Conservation (phyloP, 495 filamentous ascomycete genomes). For the Jackrogersella multiformis region DNA sequence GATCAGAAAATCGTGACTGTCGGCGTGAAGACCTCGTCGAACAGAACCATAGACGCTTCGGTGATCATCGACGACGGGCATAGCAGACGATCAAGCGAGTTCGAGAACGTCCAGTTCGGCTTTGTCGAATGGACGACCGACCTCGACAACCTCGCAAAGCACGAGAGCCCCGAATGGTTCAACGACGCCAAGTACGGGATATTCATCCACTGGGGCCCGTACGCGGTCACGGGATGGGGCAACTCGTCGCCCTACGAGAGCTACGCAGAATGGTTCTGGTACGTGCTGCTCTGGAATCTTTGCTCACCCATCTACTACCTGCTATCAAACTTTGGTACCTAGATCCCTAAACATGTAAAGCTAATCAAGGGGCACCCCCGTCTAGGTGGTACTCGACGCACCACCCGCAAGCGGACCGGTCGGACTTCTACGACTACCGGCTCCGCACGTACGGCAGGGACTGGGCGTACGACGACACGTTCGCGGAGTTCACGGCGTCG, state of each 20-base stretch:
- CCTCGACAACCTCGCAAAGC: conserved; percentile 47
- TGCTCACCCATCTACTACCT: not conserved
- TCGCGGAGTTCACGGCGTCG: conserved; percentile 61
- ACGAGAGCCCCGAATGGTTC: conserved; percentile 64
- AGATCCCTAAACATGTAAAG: too few relatives aligned
- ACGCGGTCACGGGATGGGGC: conserved; percentile 65
- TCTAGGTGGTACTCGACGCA: conserved; percentile 50
- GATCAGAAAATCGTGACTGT: conserved; percentile 61
- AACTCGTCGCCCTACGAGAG: conserved; percentile 59
- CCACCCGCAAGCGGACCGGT: conserved; percentile 41
- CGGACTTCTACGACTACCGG: conserved; percentile 59
- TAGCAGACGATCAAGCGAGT: not conserved
- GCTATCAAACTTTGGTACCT: too few relatives aligned
- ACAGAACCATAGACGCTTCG: conserved; percentile 20
- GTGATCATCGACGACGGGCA: conserved; percentile 20
- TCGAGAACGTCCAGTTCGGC: conserved; percentile 41
- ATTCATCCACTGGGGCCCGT: conserved; percentile 67
- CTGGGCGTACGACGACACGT: conserved; percentile 65
- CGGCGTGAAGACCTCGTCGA: conserved; percentile 50
- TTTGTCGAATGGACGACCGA: conserved; percentile 45
- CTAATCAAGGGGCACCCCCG: not conserved
- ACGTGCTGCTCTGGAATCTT: not conserved
- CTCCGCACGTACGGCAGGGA: conserved; percentile 59
- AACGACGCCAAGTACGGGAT: conserved; percentile 64
- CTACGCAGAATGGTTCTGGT: conserved; percentile 65